These are phyloP conservation scores for Petunia axillaris DNA, from an alignment of 257 asterid species.

Conservation along the genomic window DNA sequence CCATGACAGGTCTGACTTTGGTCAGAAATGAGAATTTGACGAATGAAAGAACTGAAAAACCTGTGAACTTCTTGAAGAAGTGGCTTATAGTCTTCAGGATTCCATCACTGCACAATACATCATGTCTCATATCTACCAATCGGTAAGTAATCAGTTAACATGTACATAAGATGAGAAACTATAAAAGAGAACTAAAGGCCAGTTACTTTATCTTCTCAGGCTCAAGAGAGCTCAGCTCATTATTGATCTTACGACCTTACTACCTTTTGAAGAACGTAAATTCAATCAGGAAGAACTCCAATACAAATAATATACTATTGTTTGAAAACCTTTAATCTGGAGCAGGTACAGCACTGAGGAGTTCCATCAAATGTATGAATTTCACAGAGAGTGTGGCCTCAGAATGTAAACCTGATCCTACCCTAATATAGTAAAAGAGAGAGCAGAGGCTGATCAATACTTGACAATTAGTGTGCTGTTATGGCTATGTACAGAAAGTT, in stretches of 20 bases:
- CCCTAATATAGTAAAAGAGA: slow-evolving; percentile 15
- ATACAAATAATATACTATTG: too few relatives aligned
- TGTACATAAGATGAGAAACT: neutral
- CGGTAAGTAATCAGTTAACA: neutral
- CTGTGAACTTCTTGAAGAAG: slow-evolving; percentile 25
- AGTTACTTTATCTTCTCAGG: too few relatives aligned
- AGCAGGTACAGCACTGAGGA: slow-evolving; percentile 18
- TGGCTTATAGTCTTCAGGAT: slow-evolving; percentile 16
- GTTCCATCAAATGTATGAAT: slow-evolving; percentile 27
- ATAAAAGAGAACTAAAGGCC: neutral
- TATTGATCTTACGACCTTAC: neutral
- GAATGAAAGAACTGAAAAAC: neutral
- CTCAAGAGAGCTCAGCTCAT: neutral
- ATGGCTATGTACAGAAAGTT: slow-evolving; percentile 19
- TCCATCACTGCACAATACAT: slow-evolving; percentile 19
- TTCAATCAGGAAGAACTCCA: neutral
- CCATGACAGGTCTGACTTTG: too few relatives aligned
- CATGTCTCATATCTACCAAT: slow-evolving; percentile 17
- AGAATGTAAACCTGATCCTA: neutral
- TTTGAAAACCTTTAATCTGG: slow-evolving; percentile 26
- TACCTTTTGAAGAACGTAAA: neutral
- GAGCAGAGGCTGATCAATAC: slow-evolving; percentile 15
- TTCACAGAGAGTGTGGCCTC: slow-evolving; percentile 18
- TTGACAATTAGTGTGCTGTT: slow-evolving; percentile 11
- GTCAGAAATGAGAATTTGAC: too few relatives aligned